Evolutionary conservation across 78 protist species (phyloP).

Genomic region (Blattamonas nauphoetae): DNA sequence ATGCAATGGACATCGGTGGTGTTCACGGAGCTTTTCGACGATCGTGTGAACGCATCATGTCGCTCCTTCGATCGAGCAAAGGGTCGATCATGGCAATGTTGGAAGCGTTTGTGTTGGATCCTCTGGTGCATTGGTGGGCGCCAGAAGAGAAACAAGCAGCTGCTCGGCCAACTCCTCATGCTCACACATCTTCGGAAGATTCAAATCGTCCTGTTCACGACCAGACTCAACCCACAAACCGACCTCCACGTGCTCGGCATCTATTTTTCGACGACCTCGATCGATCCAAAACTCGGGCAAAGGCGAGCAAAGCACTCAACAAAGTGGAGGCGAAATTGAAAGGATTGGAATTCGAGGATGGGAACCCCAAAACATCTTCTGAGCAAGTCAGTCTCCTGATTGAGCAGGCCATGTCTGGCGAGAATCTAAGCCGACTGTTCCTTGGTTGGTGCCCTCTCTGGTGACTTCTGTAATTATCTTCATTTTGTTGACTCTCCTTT

Average conservation of each 20-base stretch:
- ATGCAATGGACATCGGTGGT: constrained; percentile 61
- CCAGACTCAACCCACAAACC: background rate
- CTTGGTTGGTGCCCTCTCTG: constrained; percentile 92
- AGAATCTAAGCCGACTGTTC: constrained; percentile 87
- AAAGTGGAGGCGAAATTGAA: background rate
- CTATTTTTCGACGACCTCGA: background rate
- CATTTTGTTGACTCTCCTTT: too few relatives aligned
- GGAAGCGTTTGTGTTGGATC: constrained; percentile 68
- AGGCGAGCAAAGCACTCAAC: background rate
- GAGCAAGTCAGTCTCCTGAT: constrained; percentile 76
- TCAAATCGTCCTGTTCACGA: background rate
- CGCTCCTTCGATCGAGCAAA: constrained; percentile 13
- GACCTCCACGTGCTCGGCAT: background rate
- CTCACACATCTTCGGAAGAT: background rate
- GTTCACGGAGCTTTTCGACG: constrained; percentile 34
- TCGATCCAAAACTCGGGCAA: background rate
- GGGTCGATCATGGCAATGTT: constrained; percentile 47
- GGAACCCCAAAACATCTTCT: background rate
- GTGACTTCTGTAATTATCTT: too few relatives aligned
- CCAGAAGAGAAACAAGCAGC: background rate
- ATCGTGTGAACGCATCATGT: constrained; percentile 27
- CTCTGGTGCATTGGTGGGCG: constrained; percentile 24
- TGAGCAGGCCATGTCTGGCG: constrained; percentile 76
- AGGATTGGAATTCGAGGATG: background rate
- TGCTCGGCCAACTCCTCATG: background rate